Evolutionary conservation across 176 grass and related monocot species (phyloP).

Genomic region (Musa acuminata): DNA sequence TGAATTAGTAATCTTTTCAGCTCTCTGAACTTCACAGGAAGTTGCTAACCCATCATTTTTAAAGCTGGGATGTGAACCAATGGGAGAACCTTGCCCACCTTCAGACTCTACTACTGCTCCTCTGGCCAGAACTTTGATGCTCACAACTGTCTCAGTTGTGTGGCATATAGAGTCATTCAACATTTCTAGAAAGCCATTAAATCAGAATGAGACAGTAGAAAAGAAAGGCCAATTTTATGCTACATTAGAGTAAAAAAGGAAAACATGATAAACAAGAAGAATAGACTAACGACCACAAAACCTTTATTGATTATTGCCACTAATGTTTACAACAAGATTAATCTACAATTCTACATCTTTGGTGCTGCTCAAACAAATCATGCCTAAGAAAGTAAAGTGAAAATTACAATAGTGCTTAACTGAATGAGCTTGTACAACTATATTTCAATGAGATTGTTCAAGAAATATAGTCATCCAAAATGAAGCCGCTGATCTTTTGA

Average conservation of each 20-base stretch:
- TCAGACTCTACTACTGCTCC: constrained; percentile 56
- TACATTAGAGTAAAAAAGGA: neutral
- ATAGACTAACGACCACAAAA: no score
- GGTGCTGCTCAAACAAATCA: no score
- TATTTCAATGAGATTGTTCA: no score
- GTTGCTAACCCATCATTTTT: constrained; percentile 50
- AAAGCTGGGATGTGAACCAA: constrained; percentile 39
- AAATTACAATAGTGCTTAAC: no score
- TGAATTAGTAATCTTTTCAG: constrained; percentile 39
- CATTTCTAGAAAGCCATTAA: constrained; percentile 38
- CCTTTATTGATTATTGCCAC: no score
- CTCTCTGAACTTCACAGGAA: constrained; percentile 47
- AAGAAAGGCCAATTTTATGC: neutral
- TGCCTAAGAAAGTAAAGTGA: no score
- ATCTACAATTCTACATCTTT: no score
- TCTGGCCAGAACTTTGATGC: constrained; percentile 46
- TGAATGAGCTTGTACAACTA: no score
- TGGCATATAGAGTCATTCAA: constrained; percentile 32
- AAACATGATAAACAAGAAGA: neutral
- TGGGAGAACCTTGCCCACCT: constrained; percentile 60
- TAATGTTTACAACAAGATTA: no score
- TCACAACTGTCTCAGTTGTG: constrained; percentile 44
- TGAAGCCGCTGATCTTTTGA: no score
- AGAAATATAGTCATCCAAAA: no score
- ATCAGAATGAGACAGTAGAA: constrained; percentile 16